Evolutionary conservation across 441 rosid species (phyloP), one percentile per base, ranked within the genome.

Genomic region (Flueggea neowawraea): DNA sequence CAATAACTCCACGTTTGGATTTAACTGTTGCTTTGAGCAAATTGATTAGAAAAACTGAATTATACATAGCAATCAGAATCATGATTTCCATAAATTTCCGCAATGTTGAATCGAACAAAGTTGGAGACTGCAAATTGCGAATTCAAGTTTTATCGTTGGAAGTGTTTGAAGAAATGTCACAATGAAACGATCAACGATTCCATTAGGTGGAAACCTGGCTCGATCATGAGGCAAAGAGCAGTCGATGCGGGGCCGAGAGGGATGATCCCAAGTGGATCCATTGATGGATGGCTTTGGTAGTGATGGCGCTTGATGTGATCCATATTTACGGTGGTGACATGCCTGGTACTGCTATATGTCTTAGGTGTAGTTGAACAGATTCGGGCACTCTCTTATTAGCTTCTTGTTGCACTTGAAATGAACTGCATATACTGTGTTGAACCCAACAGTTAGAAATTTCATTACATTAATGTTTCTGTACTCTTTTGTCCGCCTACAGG

Each of bases 351-450:
- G 95, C 74, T 64, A 90, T 3, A 93, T n/a, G 70, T 86, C 98
- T 22, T 90, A 90, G n/a, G 87, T 80, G 77, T 90, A 80, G 69
- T 88, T 85, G 80, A 66, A 93, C 61, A 22, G 28, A 75, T 86
- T 93, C 3, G 84, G 89, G 78, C 80, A 88, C 75, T 93, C 96
- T 16, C 92, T 78, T 3, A 93, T 43, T 16, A 81, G 84, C 69
- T 83, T 93, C 78, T 86, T 86, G 86, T 93, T 90, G 88, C 98
- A 88, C 78, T 88, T 93, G 86, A 86, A 93, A 71, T 88, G 92
- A 57, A 93, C 95, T 0, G 82, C 89, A 62, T 93, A 90, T 22
- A 89, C 95, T 91, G 76, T 31, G 28, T 22, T 22, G 28, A 22
- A 22, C 28, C 28, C 28, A 22, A 22, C 28, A 22, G 28, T 22